Evolutionary conservation across 148 eudicot genomes (phyloP).

Genomic region (Cornus kousa): DNA sequence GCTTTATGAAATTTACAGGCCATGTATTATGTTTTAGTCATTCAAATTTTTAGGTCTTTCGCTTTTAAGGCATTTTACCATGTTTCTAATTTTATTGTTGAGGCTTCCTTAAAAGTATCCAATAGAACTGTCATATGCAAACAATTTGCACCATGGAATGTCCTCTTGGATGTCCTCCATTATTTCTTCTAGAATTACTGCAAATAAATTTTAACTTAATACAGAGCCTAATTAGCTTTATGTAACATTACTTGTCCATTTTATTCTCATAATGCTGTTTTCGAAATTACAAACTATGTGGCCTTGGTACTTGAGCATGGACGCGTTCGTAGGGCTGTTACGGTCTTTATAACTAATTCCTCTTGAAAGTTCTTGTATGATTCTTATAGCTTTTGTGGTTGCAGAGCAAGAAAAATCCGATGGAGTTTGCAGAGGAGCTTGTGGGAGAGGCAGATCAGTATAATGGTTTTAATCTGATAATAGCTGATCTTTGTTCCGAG

Average conservation of each 20-base stretch:
- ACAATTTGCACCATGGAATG: no score
- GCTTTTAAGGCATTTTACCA: no score
- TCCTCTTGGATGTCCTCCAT: no score
- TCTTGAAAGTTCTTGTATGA: not conserved
- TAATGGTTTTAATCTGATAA: conserved; percentile 72
- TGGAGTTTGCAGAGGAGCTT: conserved; percentile 65
- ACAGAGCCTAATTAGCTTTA: no score
- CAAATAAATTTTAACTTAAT: no score
- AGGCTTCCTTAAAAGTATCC: no score
- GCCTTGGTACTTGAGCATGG: not conserved
- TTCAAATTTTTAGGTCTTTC: no score
- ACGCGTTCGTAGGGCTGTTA: not conserved
- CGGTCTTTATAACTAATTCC: not conserved
- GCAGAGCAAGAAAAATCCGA: conserved; percentile 61
- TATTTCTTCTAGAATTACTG: no score
- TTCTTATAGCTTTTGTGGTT: conserved; percentile 10
- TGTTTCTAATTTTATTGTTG: no score
- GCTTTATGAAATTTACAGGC: no score
- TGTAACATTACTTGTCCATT: not conserved
- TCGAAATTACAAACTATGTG: not conserved
- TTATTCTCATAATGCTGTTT: not conserved
- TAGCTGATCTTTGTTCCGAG: conserved; percentile 57
- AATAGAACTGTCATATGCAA: no score
- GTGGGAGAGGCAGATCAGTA: conserved; percentile 52
- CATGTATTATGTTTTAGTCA: no score